A percentile compares a stretch with the other conserved stretches of the same genome.
phyloP scores from a whole-genome alignment of 257 asterid genomes.

The Solanum chiquidenum region DNA sequence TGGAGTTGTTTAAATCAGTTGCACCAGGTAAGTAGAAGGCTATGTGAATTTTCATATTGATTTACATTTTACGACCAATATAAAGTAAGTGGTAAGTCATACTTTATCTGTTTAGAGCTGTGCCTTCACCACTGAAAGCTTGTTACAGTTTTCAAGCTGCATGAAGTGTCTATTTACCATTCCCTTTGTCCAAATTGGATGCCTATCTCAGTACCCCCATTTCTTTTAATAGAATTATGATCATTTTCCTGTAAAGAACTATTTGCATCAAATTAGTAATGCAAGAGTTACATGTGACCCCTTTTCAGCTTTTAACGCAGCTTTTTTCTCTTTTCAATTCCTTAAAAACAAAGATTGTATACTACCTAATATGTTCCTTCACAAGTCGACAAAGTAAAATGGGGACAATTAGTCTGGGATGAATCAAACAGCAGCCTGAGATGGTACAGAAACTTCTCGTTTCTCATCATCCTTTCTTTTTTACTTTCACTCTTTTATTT shows the following conservation, averaged over 20 bases:
- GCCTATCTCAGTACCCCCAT: neutral
- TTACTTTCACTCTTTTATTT: neutral
- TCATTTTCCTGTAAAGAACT: neutral
- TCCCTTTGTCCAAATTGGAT: neutral
- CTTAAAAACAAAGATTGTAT: conserved; percentile 31
- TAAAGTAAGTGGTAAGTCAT: neutral
- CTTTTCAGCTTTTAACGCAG: neutral
- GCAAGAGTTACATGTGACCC: neutral
- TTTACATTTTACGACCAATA: neutral
- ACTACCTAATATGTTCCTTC: conserved; percentile 13
- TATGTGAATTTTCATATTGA: neutral
- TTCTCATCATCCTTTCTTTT: neutral
- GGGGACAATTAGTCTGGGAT: neutral
- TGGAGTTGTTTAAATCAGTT: neutral
- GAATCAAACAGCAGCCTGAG: neutral
- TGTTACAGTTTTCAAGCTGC: neutral
- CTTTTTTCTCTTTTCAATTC: neutral
- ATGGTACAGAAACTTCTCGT: neutral
- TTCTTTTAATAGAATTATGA: conserved; percentile 5
- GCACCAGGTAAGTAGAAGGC: neutral
- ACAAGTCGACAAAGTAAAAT: conserved; percentile 24
- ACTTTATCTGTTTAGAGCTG: neutral
- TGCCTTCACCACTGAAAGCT: conserved; percentile 1
- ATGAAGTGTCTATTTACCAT: neutral
- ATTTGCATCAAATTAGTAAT: neutral